Evolutionary conservation across 2,329 filamentous ascomycete species (phyloP).

Genomic region (Fusarium pilosicola): DNA sequence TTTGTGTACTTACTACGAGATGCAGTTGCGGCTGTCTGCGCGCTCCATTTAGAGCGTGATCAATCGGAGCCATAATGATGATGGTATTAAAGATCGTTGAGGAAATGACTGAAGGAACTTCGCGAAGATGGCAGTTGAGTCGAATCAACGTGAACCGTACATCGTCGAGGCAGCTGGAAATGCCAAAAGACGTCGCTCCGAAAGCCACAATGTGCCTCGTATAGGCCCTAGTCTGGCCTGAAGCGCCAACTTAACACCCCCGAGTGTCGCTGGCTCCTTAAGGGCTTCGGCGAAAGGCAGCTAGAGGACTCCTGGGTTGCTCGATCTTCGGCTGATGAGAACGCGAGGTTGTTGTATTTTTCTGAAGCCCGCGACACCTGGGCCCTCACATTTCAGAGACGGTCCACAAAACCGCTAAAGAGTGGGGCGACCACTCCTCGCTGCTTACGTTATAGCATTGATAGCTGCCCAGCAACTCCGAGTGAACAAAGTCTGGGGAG

Average conservation of each 20-base stretch:
- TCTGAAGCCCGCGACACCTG: conserved; percentile 19
- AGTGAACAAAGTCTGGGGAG: not conserved
- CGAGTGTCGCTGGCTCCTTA: not conserved
- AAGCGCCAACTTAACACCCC: not conserved
- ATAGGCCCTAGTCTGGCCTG: conserved; percentile 1
- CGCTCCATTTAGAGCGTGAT: conserved; percentile 46
- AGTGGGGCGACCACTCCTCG: conserved; percentile 1
- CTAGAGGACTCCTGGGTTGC: not conserved
- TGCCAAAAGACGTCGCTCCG: not conserved
- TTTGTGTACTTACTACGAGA: conserved; percentile 56
- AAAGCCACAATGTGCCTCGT: not conserved
- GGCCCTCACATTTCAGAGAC: not conserved
- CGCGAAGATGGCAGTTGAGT: conserved; percentile 20
- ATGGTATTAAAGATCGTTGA: not conserved
- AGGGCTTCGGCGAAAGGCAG: not conserved
- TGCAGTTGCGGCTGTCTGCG: conserved; percentile 59
- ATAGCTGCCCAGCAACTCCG: conserved; percentile 32
- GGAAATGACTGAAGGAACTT: not conserved
- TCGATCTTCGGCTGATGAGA: conserved; percentile 7
- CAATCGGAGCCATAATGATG: conserved; percentile 39
- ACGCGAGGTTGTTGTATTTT: conserved; percentile 39
- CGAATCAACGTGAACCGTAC: conserved; percentile 35
- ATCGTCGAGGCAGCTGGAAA: conserved; percentile 33
- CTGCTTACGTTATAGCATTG: conserved; percentile 20
- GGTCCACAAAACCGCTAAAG: not conserved